phyloP scores from a whole-genome alignment of 2,329 filamentous ascomycete species.

The Aureobasidium sp. region DNA sequence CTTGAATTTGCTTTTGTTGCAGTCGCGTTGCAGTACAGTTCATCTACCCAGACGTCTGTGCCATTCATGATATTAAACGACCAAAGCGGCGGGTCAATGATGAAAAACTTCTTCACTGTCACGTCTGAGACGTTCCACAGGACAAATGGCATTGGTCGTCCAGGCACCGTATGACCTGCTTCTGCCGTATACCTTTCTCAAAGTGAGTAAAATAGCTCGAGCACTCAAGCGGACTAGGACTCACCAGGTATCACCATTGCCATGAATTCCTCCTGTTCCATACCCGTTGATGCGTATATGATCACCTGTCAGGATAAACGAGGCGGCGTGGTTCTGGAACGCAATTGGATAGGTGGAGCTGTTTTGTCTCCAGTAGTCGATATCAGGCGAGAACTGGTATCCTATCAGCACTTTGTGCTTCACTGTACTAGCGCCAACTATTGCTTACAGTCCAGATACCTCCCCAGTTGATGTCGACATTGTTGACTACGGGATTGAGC shows the following conservation, averaged over 20 bases:
- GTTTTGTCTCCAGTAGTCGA: conserved; percentile 46
- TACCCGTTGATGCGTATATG: conserved; percentile 45
- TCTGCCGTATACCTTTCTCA: conserved; percentile 36
- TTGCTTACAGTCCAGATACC: conserved; percentile 41
- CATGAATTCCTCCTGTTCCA: conserved; percentile 45
- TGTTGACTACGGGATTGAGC: conserved; percentile 41
- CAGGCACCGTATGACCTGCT: conserved; percentile 36
- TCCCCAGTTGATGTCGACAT: conserved; percentile 44
- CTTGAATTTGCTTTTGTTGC: conserved; percentile 35
- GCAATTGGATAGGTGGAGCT: conserved; percentile 37
- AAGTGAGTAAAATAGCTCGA: not conserved
- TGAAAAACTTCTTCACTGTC: conserved; percentile 43
- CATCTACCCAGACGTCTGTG: conserved; percentile 43
- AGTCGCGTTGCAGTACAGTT: conserved; percentile 45
- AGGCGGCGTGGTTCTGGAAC: conserved; percentile 48
- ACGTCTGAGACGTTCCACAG: conserved; percentile 45
- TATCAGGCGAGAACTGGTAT: conserved; percentile 38
- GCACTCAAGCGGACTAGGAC: not conserved
- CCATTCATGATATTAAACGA: conserved; percentile 50
- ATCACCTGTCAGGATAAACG: conserved; percentile 43
- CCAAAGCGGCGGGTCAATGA: conserved; percentile 47
- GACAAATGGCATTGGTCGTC: conserved; percentile 30
- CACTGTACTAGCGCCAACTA: not conserved
- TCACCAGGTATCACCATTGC: conserved; percentile 45
- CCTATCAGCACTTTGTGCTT: not conserved